A percentile compares a stretch with the other conserved stretches of the same genome.
phyloP scores from a whole-genome alignment of 2,329 filamentous ascomycete genomes.

The Fusarium multiceps region DNA sequence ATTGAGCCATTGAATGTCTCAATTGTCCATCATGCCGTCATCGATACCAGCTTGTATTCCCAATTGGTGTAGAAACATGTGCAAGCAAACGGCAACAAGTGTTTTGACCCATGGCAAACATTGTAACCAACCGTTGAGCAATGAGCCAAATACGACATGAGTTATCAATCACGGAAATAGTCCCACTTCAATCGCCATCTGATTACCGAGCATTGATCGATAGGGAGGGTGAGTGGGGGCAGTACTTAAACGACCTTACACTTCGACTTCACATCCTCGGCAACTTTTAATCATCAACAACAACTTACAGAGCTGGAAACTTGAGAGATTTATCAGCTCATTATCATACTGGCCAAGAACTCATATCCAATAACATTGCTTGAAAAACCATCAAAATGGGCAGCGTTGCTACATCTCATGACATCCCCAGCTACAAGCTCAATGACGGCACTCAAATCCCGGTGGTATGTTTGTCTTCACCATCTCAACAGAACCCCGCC shows the following conservation, averaged over 20 bases:
- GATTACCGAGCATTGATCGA: background rate
- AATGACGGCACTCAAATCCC: conserved; percentile 81
- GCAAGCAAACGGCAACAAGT: background rate
- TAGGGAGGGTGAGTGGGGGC: background rate
- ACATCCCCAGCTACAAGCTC: conserved; percentile 71
- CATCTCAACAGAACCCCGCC: background rate
- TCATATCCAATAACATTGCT: background rate
- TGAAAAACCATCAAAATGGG: conserved; percentile 19
- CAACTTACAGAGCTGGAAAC: background rate
- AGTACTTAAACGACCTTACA: background rate
- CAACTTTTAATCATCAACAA: background rate
- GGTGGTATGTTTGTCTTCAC: conserved; percentile 60
- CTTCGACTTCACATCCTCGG: background rate
- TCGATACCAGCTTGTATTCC: background rate
- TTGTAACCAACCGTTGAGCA: background rate
- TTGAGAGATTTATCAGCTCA: background rate
- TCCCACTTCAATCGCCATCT: background rate
- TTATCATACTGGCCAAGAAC: background rate
- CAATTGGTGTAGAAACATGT: background rate
- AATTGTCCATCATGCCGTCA: background rate
- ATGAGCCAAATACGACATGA: background rate
- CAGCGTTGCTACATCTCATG: conserved; percentile 23
- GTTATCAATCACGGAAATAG: background rate
- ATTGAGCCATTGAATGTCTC: background rate
- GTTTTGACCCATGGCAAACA: background rate